Evolutionary conservation across 1,284 basidiomycete species (phyloP).

Genomic region (Lignosus rhinocerotis): DNA sequence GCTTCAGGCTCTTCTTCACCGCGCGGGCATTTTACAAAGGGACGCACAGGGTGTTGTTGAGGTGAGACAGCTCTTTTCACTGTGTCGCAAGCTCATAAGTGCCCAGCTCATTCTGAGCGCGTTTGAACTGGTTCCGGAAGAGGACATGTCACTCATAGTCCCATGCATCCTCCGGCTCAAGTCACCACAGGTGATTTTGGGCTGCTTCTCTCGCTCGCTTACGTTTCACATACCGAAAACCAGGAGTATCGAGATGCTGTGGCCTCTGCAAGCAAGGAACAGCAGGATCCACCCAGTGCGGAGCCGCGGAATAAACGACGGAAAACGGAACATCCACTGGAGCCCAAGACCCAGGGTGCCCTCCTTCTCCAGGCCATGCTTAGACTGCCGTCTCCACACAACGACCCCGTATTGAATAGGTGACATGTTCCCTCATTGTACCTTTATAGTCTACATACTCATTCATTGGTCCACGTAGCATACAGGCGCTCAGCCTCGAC

Average conservation of each 20-base stretch:
- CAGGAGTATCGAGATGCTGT: conserved; percentile 40
- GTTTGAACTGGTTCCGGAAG: conserved; percentile 52
- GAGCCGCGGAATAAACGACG: conserved; percentile 21
- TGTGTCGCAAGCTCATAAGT: neutral
- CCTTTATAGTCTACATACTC: neutral
- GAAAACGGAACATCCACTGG: conserved; percentile 39
- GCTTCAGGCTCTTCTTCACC: conserved; percentile 71
- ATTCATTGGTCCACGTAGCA: conserved; percentile 39
- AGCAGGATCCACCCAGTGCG: conserved; percentile 14
- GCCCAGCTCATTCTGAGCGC: conserved; percentile 59
- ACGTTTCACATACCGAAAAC: neutral
- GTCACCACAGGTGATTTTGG: conserved; percentile 28
- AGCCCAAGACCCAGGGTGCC: conserved; percentile 83
- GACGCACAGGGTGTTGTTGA: conserved; percentile 46
- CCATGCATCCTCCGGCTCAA: conserved; percentile 53
- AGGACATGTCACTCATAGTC: conserved; percentile 41
- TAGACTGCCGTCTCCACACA: conserved; percentile 63
- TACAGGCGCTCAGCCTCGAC: conserved; percentile 58
- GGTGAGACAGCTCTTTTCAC: conserved; percentile 33
- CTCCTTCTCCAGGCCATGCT: conserved; percentile 83
- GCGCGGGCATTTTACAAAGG: conserved; percentile 50
- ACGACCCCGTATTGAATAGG: conserved; percentile 70
- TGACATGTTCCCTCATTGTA: conserved; percentile 30
- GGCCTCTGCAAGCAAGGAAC: conserved; percentile 5
- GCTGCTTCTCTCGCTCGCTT: neutral